phyloP scores from a whole-genome alignment of 129 eudicot species.

The Flaveria bidentis region DNA sequence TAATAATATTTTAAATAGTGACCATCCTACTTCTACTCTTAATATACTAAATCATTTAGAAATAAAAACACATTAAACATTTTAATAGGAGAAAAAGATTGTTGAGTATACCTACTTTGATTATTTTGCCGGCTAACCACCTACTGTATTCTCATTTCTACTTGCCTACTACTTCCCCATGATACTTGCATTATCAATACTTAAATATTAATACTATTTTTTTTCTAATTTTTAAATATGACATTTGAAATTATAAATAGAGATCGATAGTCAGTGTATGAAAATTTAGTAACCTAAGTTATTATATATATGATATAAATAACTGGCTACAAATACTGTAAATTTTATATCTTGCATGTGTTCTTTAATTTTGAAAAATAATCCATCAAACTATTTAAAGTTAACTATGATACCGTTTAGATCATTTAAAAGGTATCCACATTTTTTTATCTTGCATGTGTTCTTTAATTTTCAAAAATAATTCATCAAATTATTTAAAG shows the following conservation, averaged over 20 bases:
- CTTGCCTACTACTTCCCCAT: slow-evolving; percentile 30
- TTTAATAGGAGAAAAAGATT: background rate
- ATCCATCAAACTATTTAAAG: background rate
- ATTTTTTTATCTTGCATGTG: background rate
- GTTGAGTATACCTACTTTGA: slow-evolving; percentile 25
- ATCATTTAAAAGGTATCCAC: background rate
- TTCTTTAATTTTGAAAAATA: background rate
- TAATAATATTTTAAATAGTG: too few species aligned
- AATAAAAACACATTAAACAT: background rate
- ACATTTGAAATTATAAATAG: too few species aligned
- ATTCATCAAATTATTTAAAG: background rate
- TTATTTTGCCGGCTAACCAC: slow-evolving; percentile 33
- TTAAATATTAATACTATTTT: background rate
- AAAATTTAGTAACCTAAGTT: too few species aligned
- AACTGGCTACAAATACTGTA: background rate
- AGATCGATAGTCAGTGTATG: too few species aligned
- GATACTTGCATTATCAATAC: slow-evolving; percentile 6
- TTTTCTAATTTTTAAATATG: background rate
- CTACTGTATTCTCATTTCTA: slow-evolving; percentile 7
- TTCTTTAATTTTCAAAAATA: background rate
- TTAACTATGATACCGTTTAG: background rate
- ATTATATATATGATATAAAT: background rate
- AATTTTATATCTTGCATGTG: background rate
- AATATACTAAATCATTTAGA: background rate
- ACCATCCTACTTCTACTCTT: background rate